phyloP scores from a whole-genome alignment of 345 rosid genomes.

The Clarkia xantiana region DNA sequence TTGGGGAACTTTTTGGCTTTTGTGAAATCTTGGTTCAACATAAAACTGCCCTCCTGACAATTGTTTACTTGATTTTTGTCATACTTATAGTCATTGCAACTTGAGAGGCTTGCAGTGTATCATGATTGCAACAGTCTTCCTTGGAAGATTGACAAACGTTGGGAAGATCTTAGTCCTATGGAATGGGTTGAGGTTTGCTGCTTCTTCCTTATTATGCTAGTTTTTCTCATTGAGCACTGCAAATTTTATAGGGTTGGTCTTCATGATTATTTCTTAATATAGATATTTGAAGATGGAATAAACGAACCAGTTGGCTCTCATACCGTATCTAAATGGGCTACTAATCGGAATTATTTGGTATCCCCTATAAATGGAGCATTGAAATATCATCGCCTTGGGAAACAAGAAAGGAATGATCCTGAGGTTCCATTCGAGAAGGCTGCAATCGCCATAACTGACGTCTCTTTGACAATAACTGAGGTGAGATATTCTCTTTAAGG shows the following conservation, averaged over 20 bases:
- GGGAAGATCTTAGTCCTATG: slow-evolving; percentile 81
- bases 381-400: slow-evolving; percentile 91
- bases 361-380: slow-evolving; percentile 91
- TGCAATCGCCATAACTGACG: slow-evolving; percentile 66
- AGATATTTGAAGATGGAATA: slow-evolving; percentile 98
- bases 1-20: no score
- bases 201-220: slow-evolving; percentile 6
- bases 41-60: not conserved
- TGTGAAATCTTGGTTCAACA: not conserved
- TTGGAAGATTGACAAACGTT: slow-evolving; percentile 70
- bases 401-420: slow-evolving; percentile 81
- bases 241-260: not conserved
- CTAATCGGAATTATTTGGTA: slow-evolving; percentile 56
- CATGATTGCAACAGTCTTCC: slow-evolving; percentile 76
- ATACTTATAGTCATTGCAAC: slow-evolving; percentile 68
- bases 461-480: slow-evolving; percentile 74
- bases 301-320: slow-evolving; percentile 36
- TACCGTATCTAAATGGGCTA: slow-evolving; percentile 56
- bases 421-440: slow-evolving; percentile 93
- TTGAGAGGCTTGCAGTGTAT: slow-evolving; percentile 88
- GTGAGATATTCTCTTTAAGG: slow-evolving; percentile 11
- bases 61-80: not conserved
- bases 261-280: not conserved
- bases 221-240: slow-evolving; percentile 3
- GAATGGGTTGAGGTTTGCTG: slow-evolving; percentile 91